Conservation (phyloP, 257 asterid genomes). For the Echium plantagineum region DNA sequence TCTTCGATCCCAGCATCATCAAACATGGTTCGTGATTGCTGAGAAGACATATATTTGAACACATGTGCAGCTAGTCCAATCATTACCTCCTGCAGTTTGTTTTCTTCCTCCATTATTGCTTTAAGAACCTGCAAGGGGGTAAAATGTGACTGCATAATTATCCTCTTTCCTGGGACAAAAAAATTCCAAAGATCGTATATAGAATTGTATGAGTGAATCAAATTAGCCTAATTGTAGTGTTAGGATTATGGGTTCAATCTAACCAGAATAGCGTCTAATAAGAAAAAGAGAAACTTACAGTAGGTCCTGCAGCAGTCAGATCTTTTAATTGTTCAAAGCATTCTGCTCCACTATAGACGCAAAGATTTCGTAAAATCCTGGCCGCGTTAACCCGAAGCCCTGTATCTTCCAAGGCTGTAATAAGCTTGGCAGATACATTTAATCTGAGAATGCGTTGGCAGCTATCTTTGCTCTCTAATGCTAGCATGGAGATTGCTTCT, state of each 20-base stretch:
- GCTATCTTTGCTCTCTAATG: conserved; percentile 43
- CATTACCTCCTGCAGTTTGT: conserved; percentile 79
- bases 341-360: conserved; percentile 48
- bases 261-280: neutral
- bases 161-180: neutral
- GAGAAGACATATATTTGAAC: conserved; percentile 45
- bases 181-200: too few relatives aligned
- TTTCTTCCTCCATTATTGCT: conserved; percentile 64
- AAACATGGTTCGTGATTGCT: conserved; percentile 42
- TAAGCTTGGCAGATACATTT: conserved; percentile 28
- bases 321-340: conserved; percentile 36
- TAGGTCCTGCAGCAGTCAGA: conserved; percentile 54
- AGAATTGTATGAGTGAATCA: too few relatives aligned
- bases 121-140: conserved; percentile 44
- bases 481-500: conserved; percentile 74
- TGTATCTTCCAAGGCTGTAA: conserved; percentile 42
- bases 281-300: conserved; percentile 28
- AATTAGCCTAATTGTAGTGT: too few relatives aligned
- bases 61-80: conserved; percentile 59
- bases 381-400: conserved; percentile 56
- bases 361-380: conserved; percentile 58
- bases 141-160: neutral
- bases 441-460: conserved; percentile 46
- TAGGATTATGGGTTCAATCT: too few relatives aligned
- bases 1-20: conserved; percentile 29